Base-by-base conservation (phyloP, 78 protist genomes). In the Pigoraptor vietnamica region DNA sequence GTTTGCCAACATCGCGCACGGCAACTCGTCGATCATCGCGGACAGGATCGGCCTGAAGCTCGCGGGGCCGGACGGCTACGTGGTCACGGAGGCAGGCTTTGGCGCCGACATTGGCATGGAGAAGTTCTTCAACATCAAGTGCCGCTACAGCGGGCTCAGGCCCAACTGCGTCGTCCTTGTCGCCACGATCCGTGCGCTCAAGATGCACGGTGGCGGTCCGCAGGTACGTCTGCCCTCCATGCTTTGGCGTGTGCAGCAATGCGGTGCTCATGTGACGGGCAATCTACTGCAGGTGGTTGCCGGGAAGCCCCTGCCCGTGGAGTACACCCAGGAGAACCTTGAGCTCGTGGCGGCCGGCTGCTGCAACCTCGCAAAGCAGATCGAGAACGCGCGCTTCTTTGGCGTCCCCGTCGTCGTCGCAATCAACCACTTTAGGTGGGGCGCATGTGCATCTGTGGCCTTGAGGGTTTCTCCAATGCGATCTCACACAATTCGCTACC, bases 1-100 rank as follows among this genome's bases (percentile, higher is more conserved):
- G 40, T 99, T 99, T 67, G 99, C 99, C 37, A 99, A 99, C 96
- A 99, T 99, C 37, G 99, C 99, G 10, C 99, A 97, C 90, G 99
- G 99, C 86, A 98, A 98, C 93, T 91, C 95, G 19, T 93, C 97
- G 39, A 97, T 98, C 90, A 86, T 98, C 38, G 99, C 99, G 38
- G 99, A 97, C 88, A 92, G 24, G 67, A 91, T 97, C 38, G 99
- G 98, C 0, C 95, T 98, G 55, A 97, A 97, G 92, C 92, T 98
- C n/a, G 99, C 96, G 2, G 99, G 99, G 35, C 23, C 90, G 40
- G 97, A 96, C 21, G 99, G 99, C 89, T 94, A 79, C 40, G 99
- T 98, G 35, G 94, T 98, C 24, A 98, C 99, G 0, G 99, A 98
- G 95, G 99, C 99, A 24, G 99, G 99, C 89, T 96, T 96, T 81